Percentiles rank a stretch among this genome's conserved stretches.
Conservation (phyloP, 2,329 filamentous ascomycete genomes). For the Cladosporium sp. region DNA sequence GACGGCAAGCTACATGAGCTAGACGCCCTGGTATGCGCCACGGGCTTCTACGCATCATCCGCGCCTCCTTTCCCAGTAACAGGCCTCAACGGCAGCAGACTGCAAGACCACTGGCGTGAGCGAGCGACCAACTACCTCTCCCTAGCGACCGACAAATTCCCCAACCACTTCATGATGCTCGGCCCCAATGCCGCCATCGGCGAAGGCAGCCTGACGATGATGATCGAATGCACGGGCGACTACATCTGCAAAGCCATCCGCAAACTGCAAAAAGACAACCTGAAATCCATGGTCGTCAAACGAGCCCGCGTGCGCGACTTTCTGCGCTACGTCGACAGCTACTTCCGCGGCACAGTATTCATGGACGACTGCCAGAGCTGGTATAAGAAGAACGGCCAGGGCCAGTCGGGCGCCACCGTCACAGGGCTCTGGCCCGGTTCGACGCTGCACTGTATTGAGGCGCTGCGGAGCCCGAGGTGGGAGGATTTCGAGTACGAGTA, state of each 20-base stretch:
- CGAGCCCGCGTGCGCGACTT: conserved; percentile 49
- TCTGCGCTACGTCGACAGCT: conserved; percentile 42
- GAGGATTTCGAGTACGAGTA: conserved; percentile 57
- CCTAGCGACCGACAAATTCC: conserved; percentile 24
- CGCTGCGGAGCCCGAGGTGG: conserved; percentile 55
- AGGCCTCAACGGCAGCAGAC: conserved; percentile 26
- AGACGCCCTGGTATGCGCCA: conserved; percentile 42
- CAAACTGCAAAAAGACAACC: conserved; percentile 41
- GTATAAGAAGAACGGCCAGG: conserved; percentile 58
- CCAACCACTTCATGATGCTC: conserved; percentile 41
- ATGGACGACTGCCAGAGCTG: conserved; percentile 64
- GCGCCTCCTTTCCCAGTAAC: conserved; percentile 37
- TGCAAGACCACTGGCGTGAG: conserved; percentile 34
- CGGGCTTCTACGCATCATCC: conserved; percentile 39
- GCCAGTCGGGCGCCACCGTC: conserved; percentile 56
- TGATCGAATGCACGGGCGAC: conserved; percentile 36
- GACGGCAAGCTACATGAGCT: conserved; percentile 37
- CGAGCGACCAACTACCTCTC: conserved; percentile 27
- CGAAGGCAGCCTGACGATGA: conserved; percentile 37
- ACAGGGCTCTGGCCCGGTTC: conserved; percentile 68
- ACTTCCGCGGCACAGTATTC: conserved; percentile 50
- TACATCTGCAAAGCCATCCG: conserved; percentile 38
- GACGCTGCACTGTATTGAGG: conserved; percentile 57
- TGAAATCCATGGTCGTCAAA: conserved; percentile 42
- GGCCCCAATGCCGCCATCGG: conserved; percentile 40